phyloP scores from a whole-genome alignment of 2,329 filamentous ascomycete genomes.

The Dactylellina sp. region DNA sequence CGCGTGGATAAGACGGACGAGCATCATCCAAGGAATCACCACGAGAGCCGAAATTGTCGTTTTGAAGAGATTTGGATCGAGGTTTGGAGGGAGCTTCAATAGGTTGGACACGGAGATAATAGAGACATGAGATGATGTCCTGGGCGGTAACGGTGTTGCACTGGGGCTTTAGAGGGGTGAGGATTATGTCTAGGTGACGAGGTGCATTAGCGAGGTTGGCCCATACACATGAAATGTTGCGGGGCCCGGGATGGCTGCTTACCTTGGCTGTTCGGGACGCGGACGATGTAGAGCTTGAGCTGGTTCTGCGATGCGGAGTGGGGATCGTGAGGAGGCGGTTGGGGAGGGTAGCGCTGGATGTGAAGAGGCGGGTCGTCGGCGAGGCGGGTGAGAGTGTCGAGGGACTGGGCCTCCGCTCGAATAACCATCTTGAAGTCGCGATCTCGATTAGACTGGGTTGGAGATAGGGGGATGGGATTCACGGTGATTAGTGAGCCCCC shows the following conservation, averaged over 20 bases:
- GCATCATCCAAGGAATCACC: slow-evolving; percentile 29
- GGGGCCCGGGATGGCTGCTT: slow-evolving; percentile 60
- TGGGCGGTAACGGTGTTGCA: slow-evolving; percentile 88
- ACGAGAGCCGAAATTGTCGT: slow-evolving; percentile 19
- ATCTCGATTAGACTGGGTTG: not conserved
- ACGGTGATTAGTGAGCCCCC: slow-evolving; percentile 6
- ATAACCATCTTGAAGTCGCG: slow-evolving; percentile 32
- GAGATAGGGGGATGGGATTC: not conserved
- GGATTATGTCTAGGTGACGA: slow-evolving; percentile 77
- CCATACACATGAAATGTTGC: not conserved
- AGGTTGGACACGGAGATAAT: slow-evolving; percentile 85
- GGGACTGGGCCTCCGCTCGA: slow-evolving; percentile 80
- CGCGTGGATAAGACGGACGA: slow-evolving; percentile 30
- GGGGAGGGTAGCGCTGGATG: slow-evolving; percentile 71
- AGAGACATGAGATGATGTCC: slow-evolving; percentile 87
- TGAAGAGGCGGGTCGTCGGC: slow-evolving; percentile 89
- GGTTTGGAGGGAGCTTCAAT: slow-evolving; percentile 25
- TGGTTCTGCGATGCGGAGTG: slow-evolving; percentile 71
- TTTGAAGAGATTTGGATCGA: slow-evolving; percentile 39
- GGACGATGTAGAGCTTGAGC: slow-evolving; percentile 87
- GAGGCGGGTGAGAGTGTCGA: slow-evolving; percentile 81
- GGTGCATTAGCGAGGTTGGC: slow-evolving; percentile 51
- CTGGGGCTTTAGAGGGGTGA: slow-evolving; percentile 89
- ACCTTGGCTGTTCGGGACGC: slow-evolving; percentile 92
- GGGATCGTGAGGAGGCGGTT: slow-evolving; percentile 34